A percentile compares a stretch with the other conserved stretches of the same genome.
Evolutionary conservation across 805 yeast genomes (phyloP).

Genomic region (Yamadazyma ubonensis): DNA sequence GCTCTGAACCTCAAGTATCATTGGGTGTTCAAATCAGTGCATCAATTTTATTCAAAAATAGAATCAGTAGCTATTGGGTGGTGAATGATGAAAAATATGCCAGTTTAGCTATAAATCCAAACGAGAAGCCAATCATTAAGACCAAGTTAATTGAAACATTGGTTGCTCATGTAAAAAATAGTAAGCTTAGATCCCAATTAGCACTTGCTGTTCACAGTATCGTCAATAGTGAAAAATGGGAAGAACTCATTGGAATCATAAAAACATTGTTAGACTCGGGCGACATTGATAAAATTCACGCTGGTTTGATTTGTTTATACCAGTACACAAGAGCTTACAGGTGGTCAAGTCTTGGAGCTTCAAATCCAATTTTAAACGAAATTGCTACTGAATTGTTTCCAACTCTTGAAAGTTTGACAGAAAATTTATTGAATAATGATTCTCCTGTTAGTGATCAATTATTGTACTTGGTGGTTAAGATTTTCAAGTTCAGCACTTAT

Average conservation of each 20-base stretch:
- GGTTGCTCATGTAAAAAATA: conserved; percentile 32
- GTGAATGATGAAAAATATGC: conserved; percentile 27
- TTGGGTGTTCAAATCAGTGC: conserved; percentile 42
- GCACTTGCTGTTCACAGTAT: conserved; percentile 57
- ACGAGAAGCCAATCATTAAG: conserved; percentile 44
- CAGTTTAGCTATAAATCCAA: conserved; percentile 24
- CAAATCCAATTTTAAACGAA: conserved; percentile 42
- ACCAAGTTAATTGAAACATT: conserved; percentile 43
- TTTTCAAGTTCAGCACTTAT: conserved; percentile 41
- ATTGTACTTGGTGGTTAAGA: conserved; percentile 40
- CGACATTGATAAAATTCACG: conserved; percentile 36
- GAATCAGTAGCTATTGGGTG: conserved; percentile 39
- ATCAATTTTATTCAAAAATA: conserved; percentile 44
- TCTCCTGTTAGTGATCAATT: conserved; percentile 28
- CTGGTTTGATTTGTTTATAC: conserved; percentile 40
- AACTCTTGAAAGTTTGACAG: conserved; percentile 30
- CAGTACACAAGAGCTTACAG: conserved; percentile 43
- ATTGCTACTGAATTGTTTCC: conserved; percentile 38
- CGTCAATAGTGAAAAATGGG: conserved; percentile 48
- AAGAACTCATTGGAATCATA: conserved; percentile 32
- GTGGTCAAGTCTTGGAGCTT: conserved; percentile 47
- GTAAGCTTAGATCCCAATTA: conserved; percentile 52
- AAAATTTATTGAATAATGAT: conserved; percentile 25
- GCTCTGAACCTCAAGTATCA: conserved; percentile 41
- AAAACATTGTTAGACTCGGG: conserved; percentile 37